Conservation (phyloP, 2,329 filamentous ascomycete species). For the Ustulina deusta region DNA sequence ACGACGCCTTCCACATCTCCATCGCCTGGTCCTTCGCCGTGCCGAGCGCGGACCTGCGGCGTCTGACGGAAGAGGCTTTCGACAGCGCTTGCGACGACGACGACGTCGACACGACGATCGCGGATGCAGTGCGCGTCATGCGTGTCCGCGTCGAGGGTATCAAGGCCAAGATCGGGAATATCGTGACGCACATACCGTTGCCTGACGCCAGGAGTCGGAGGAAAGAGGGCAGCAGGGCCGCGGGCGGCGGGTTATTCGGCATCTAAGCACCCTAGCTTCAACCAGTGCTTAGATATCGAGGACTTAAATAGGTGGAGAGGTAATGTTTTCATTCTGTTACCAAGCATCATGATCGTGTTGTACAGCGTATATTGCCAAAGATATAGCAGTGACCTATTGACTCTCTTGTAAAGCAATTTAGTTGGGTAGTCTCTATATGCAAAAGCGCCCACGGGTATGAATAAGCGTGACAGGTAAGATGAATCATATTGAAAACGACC, state of each 20-base stretch:
- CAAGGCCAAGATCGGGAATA: conserved; percentile 82
- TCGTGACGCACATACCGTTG: conserved; percentile 66
- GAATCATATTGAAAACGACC: conserved; percentile 14
- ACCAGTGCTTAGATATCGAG: not conserved
- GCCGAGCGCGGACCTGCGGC: conserved; percentile 60
- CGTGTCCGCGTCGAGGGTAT: conserved; percentile 69
- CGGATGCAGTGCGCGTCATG: conserved; percentile 50
- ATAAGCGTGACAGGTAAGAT: not conserved
- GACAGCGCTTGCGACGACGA: not conserved
- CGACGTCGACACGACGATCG: not conserved
- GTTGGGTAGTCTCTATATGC: conserved; percentile 11
- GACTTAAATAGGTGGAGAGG: not conserved
- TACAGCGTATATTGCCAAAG: not conserved
- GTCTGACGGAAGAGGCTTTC: conserved; percentile 53
- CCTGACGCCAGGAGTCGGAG: conserved; percentile 35
- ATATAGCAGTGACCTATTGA: not conserved
- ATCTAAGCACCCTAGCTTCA: conserved; percentile 3
- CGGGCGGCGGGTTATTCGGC: conserved; percentile 37
- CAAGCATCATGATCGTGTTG: not conserved
- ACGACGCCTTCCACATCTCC: conserved; percentile 82
- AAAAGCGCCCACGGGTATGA: not conserved
- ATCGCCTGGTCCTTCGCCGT: conserved; percentile 82
- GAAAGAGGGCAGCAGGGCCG: not conserved
- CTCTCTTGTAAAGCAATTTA: not conserved
- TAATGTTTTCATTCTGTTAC: not conserved